Conservation (phyloP, 75 land plant genomes). For the Chamaecyparis obtusa region DNA sequence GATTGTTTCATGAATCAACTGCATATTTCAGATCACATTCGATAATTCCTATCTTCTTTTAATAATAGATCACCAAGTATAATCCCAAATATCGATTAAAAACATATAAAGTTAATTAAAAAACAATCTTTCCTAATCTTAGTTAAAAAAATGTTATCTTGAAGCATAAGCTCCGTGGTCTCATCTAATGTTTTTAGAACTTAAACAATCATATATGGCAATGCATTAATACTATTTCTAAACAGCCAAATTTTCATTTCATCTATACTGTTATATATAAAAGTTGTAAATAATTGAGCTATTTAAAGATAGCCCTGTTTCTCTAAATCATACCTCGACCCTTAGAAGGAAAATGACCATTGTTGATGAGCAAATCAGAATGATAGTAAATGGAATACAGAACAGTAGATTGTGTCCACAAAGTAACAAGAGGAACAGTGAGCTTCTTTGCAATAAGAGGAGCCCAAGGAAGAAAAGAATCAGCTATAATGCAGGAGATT, state of each 20-base stretch:
- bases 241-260: too few relatives aligned
- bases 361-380: not conserved
- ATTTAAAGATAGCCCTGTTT: not conserved
- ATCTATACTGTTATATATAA: not conserved
- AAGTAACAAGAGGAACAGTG: not conserved
- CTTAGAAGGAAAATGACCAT: conserved; percentile 1
- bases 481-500: conserved; percentile 9
- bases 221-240: not conserved
- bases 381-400: conserved; percentile 6
- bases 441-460: conserved; percentile 1
- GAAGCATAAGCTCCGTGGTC: not conserved
- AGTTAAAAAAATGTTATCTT: too few relatives aligned
- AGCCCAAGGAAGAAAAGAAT: conserved; percentile 7
- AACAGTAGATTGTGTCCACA: conserved; percentile 2
- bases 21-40: too few relatives aligned
- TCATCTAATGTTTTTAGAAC: not conserved
- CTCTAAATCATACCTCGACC: not conserved
- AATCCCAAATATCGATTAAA: too few relatives aligned
- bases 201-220: not conserved
- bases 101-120: too few relatives aligned
- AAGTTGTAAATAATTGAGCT: not conserved
- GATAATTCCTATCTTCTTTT: too few relatives aligned
- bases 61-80: too few relatives aligned
- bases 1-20: too few relatives aligned
- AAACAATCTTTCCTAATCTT: too few relatives aligned